Conservation (phyloP, 2,329 filamentous ascomycete genomes). For the Claviceps sp. region DNA sequence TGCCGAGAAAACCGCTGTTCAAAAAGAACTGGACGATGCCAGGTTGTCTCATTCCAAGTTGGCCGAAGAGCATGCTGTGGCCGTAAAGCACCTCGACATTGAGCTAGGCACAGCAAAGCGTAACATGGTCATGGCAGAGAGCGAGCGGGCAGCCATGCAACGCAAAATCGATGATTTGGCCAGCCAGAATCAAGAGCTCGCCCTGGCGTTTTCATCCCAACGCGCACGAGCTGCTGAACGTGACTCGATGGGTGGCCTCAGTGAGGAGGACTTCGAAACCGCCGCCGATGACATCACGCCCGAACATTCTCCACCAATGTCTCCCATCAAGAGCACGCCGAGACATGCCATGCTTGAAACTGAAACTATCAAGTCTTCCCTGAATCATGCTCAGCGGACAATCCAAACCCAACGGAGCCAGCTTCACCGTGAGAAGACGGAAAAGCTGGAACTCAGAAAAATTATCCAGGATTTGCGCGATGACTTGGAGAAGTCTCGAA, state of each 20-base stretch:
- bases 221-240: constrained; percentile 54
- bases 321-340: constrained; percentile 82
- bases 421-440: constrained; percentile 94
- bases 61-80: constrained; percentile 62
- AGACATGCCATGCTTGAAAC: constrained; percentile 86
- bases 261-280: constrained; percentile 50
- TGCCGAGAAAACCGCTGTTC: constrained; percentile 61
- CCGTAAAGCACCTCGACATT: constrained; percentile 73
- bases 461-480: constrained; percentile 92
- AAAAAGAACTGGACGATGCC: constrained; percentile 84
- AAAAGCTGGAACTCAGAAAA: constrained; percentile 89
- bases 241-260: constrained; percentile 43
- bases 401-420: constrained; percentile 93
- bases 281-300: constrained; percentile 60
- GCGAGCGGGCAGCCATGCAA: constrained; percentile 65
- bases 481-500: constrained; percentile 64
- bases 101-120: constrained; percentile 77
- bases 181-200: constrained; percentile 81
- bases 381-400: constrained; percentile 89
- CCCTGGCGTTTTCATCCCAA: constrained; percentile 64
- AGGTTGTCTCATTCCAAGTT: constrained; percentile 68
- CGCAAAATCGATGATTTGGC: constrained; percentile 80
- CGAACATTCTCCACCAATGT: constrained; percentile 81
- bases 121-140: constrained; percentile 63
- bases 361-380: constrained; percentile 86